Conservation (phyloP, 2,329 filamentous ascomycete species). For the Madurella mycetomatis region DNA sequence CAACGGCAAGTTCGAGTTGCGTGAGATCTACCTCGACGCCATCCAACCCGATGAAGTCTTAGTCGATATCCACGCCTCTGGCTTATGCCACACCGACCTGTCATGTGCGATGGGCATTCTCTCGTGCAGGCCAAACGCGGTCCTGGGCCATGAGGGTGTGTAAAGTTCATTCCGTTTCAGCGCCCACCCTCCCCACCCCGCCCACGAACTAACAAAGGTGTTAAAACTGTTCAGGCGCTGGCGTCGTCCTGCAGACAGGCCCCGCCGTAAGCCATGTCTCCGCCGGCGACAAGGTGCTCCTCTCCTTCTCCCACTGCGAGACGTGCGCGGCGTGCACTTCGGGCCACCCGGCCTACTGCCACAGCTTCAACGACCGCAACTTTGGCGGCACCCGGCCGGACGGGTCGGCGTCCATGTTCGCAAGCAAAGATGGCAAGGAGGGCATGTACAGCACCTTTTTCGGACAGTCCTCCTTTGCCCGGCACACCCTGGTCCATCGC, state of each 20-base stretch:
- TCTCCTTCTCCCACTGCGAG: constrained; percentile 35
- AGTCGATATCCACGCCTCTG: constrained; percentile 32
- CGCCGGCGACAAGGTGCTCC: constrained; percentile 53
- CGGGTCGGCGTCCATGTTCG: constrained; percentile 9
- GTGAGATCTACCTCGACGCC: constrained; percentile 18
- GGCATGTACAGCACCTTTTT: constrained; percentile 29
- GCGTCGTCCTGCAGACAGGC: constrained; percentile 30
- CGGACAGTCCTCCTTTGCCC: constrained; percentile 33
- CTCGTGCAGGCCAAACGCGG: constrained; percentile 28
- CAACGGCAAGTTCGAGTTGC: constrained; percentile 22
- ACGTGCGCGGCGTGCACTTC: constrained; percentile 21
- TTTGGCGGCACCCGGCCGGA: constrained; percentile 25
- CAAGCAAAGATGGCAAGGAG: background rate
- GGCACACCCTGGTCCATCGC: constrained; percentile 28
- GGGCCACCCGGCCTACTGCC: constrained; percentile 26
- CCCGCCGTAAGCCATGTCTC: constrained; percentile 44
- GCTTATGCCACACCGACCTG: constrained; percentile 34
- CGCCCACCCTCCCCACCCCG: background rate
- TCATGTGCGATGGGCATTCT: constrained; percentile 35
- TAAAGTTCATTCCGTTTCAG: background rate
- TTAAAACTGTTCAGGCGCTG: constrained; percentile 20
- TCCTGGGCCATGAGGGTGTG: constrained; percentile 26
- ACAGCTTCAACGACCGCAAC: constrained; percentile 26
- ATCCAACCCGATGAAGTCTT: constrained; percentile 29
- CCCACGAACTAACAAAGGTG: background rate